These are phyloP conservation scores for Phytomonas sp. DNA, from an alignment of 208 protist species.

Conservation along the genomic window DNA sequence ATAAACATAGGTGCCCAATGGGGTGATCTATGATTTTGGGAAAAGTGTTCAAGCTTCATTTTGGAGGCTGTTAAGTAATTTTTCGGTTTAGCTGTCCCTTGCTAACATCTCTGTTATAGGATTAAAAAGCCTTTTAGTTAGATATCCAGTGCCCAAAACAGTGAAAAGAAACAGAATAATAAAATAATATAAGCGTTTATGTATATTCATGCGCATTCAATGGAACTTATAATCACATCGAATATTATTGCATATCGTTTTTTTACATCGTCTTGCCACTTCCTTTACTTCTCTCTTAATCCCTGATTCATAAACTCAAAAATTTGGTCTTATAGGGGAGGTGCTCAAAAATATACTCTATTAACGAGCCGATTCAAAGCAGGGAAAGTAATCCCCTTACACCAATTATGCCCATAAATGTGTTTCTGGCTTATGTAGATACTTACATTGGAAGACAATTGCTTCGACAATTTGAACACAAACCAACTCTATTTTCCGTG, in stretches of 20 bases:
- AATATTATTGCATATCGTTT: background rate
- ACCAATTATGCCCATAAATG: conserved; percentile 19
- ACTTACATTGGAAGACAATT: conserved; percentile 65
- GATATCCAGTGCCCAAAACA: conserved; percentile 1
- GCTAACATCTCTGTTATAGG: background rate
- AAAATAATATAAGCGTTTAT: background rate
- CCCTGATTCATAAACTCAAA: background rate
- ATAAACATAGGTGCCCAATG: background rate
- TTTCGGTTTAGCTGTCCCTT: background rate
- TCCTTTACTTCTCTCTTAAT: background rate
- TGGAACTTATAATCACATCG: background rate
- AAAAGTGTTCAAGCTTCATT: background rate
- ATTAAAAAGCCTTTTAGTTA: background rate
- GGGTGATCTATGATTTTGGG: background rate
- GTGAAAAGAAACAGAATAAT: conserved; percentile 2
- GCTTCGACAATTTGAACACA: conserved; percentile 41
- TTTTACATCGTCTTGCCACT: background rate
- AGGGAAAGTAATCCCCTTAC: background rate
- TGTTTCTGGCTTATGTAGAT: conserved; percentile 78
- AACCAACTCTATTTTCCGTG: conserved; percentile 40
- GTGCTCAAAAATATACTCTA: too few species aligned
- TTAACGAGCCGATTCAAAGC: background rate
- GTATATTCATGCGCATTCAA: background rate
- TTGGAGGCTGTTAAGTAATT: background rate
- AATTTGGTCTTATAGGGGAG: too few species aligned